These are phyloP conservation scores for Cordyceps pruinosa DNA, from an alignment of 2,329 filamentous ascomycete species.

Conservation along the genomic window DNA sequence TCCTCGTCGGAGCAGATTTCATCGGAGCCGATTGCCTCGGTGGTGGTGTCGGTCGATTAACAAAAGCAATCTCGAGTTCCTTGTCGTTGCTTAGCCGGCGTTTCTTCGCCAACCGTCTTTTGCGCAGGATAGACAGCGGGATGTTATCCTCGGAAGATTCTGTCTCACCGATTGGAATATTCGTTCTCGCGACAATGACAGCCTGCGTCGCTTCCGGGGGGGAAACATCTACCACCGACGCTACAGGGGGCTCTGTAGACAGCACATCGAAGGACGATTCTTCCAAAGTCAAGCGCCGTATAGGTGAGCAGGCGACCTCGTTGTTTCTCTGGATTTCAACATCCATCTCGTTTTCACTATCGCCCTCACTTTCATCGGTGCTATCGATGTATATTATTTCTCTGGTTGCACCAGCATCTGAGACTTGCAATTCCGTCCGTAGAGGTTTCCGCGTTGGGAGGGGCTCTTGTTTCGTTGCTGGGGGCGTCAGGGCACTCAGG, in stretches of 20 bases:
- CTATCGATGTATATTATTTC: constrained; percentile 3
- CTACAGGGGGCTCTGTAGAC: neutral
- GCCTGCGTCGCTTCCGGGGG: neutral
- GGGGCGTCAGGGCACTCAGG: neutral
- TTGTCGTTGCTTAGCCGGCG: neutral
- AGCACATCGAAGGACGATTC: neutral
- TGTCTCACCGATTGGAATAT: neutral
- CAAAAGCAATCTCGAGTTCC: neutral
- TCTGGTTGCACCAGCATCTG: neutral
- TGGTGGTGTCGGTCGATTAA: neutral
- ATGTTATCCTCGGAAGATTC: neutral
- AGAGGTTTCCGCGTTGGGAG: neutral
- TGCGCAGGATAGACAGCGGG: neutral
- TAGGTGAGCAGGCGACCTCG: neutral
- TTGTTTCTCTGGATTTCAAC: neutral
- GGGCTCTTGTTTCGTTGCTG: neutral
- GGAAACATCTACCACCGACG: neutral
- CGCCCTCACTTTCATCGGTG: neutral
- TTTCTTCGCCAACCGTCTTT: neutral
- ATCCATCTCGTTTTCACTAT: too few relatives aligned
- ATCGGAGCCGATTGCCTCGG: neutral
- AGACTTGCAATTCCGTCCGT: neutral
- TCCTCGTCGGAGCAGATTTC: neutral
- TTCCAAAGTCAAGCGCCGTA: neutral
- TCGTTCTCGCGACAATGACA: neutral